Base-by-base conservation (phyloP, 148 eudicot genomes). In the Chenopodium suecicum region DNA sequence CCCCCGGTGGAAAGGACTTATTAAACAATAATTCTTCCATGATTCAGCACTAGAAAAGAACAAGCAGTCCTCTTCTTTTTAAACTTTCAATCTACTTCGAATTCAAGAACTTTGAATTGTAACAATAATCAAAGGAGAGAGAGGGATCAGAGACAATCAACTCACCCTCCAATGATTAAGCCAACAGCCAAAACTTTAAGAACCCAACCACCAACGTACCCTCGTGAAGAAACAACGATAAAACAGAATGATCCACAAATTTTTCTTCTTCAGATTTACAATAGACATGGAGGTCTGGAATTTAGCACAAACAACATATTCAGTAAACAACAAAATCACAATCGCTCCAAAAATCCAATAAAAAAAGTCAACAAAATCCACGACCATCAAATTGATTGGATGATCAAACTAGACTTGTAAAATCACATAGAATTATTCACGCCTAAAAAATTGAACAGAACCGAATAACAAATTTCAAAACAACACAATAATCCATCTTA, bases 1-100 rank as follows among this genome's bases (percentile, higher is more conserved):
- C 86, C 20, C 97, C 98, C 1, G 90, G 96, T 52, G 84, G 86
- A 52, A 87, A 84, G 12, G 82, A 66, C 47, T 86, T 79, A 44
- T 54, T 72, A n/a, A 70, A 77, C 22, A 80, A 7, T 13, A 74
- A 37, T 14, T 37, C 20, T 29, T 75, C 87, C 89, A 87, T 85
- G n/a, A 73, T 4, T 48, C 32, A 73, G 16, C 32, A 44, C 60
- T 64, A 48, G 67, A 23, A n/a, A 47, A 74, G 46, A 73, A 74
- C 82, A 79, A 70, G 46, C 4, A 32, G 52, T 37, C 71, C 68
- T 68, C 64, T 60, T 20, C 10, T 31, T 69, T 12, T 50, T 25
- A 41, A 34, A 41, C 8, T 41, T 8, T 27, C n/a, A 66, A 9
- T 68, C 44, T 68, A 68, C 41, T 68, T 41, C 7, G 7, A 41